These are phyloP conservation scores for Gardenia jasminoides DNA, from an alignment of 257 asterid species.

Conservation along the genomic window DNA sequence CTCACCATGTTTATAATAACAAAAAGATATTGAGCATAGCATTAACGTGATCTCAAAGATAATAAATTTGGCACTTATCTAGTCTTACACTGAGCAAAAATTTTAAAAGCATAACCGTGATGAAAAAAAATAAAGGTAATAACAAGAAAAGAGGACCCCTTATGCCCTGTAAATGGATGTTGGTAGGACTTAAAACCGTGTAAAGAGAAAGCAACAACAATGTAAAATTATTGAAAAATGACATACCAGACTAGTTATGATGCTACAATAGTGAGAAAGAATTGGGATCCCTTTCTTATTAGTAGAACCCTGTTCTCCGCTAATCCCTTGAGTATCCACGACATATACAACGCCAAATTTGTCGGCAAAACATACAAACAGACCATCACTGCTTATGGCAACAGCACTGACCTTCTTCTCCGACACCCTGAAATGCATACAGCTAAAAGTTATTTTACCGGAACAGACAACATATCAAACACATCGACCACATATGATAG, in stretches of 20 bases:
- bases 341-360: constrained; percentile 86
- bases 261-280: constrained; percentile 96
- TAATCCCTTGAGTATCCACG: constrained; percentile 41
- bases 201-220: background rate
- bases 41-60: background rate
- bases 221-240: background rate
- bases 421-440: constrained; percentile 49
- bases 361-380: constrained; percentile 75
- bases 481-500: background rate
- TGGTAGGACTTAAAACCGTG: background rate
- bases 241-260: constrained; percentile 86
- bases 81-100: background rate
- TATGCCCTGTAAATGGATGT: background rate
- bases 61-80: background rate
- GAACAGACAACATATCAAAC: background rate
- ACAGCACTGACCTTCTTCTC: constrained; percentile 96
- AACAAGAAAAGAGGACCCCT: too few species aligned
- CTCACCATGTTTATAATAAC: background rate
- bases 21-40: background rate
- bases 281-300: constrained; percentile 69
- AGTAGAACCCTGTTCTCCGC: constrained; percentile 32
- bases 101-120: too few species aligned
- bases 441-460: background rate
- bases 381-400: constrained; percentile 64
- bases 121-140: too few species aligned